Base-by-base conservation (phyloP, 2,329 filamentous ascomycete species). In the Ophiobolus disseminans region DNA sequence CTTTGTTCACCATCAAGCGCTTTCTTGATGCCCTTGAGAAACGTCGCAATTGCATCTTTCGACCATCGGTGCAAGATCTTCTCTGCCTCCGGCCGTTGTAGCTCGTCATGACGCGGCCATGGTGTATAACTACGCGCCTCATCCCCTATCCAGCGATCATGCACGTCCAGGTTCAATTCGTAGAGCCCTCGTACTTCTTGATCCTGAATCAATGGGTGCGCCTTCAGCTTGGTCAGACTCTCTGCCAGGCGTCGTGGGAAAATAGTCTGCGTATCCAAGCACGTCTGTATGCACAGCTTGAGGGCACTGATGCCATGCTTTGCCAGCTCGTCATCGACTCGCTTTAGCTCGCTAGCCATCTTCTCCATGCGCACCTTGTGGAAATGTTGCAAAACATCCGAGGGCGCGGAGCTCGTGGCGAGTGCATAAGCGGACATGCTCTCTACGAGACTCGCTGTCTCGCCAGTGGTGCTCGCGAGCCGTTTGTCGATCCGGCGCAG, bases 71-170 rank as follows among this genome's bases (percentile, higher is more conserved):
- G 69, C 20, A 74, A 53, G 40, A 77, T 63, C 16, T 64, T 73
- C 47, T 76, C 73, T 5, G 71, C 75, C 14, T 79, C 76, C 2
- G 68, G 46, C 22, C 66, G 54, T 19, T 74, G 65, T 4, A 80
- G 61, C 57, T 94, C 89, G 57, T 92, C 90, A 61, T 95, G 86
- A 22, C 89, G 86, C 26, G 95, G 89, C 76, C 91, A 96, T 0
- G 92, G 92, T 1, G 86, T 93, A 67, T 95, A 97, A 57, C 88
- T 88, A 37, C 84, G 84, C 32, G 96, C 89, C 51, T 95, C 90
- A 6, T 91, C 86, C 14, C 88, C 82, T 54, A 94, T 89, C 89
- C 91, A 96, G 16, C 82, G 81, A 55, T 87, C 85, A 63, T 90
- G 86, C 8, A 94, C 75, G 65, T 96, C 91, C 20, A 97, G 76